phyloP scores from a whole-genome alignment of 768 basidiomycete genomes.

The Leccinum barrowsii region DNA sequence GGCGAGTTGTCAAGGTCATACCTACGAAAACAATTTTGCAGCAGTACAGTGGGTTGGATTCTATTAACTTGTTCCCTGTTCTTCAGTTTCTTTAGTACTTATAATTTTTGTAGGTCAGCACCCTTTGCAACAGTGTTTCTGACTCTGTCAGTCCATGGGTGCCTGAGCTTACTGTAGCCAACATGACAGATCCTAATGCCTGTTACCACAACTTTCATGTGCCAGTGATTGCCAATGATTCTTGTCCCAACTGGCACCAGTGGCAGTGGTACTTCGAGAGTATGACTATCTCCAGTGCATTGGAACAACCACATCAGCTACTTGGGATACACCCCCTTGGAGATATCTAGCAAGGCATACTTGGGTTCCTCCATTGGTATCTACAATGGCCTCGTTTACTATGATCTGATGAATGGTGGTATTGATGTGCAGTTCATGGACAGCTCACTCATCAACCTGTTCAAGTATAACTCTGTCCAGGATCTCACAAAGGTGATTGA shows the following conservation, averaged over 20 bases:
- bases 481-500: slow-evolving; percentile 81
- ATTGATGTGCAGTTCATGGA: slow-evolving; percentile 69
- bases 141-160: slow-evolving; percentile 86
- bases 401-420: slow-evolving; percentile 59
- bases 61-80: no score
- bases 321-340: slow-evolving; percentile 75
- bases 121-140: slow-evolving; percentile 83
- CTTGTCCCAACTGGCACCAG: slow-evolving; percentile 63
- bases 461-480: slow-evolving; percentile 67
- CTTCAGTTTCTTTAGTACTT: background rate
- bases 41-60: no score
- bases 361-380: slow-evolving; percentile 65
- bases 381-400: slow-evolving; percentile 79
- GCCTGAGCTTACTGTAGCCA: slow-evolving; percentile 60
- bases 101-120: slow-evolving; percentile 60
- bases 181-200: slow-evolving; percentile 71
- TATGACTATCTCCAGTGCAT: slow-evolving; percentile 81
- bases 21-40: no score
- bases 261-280: slow-evolving; percentile 84
- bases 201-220: slow-evolving; percentile 96
- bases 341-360: slow-evolving; percentile 68
- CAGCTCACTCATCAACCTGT: slow-evolving; percentile 62
- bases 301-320: slow-evolving; percentile 88
- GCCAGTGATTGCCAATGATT: slow-evolving; percentile 63
- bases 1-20: no score